Conservation (phyloP, 495 filamentous ascomycete species). For the Chlorociboria aeruginascens region DNA sequence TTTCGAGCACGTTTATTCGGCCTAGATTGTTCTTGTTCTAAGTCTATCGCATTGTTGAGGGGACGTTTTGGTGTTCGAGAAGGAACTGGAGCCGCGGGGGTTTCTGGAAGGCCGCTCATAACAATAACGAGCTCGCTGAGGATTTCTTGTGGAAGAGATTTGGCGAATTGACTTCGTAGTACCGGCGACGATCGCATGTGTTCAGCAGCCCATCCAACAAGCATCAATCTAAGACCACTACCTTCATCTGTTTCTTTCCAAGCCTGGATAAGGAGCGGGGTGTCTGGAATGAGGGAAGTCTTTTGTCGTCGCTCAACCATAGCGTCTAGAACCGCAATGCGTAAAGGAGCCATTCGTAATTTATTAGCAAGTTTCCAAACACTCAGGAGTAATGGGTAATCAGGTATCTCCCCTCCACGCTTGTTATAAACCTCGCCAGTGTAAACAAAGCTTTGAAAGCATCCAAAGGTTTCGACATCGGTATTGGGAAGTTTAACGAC, state of each 20-base stretch:
- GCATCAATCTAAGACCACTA: slow-evolving; percentile 38
- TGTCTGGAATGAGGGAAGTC: slow-evolving; percentile 37
- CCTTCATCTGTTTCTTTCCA: slow-evolving; percentile 44
- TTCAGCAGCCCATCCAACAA: slow-evolving; percentile 43
- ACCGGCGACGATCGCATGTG: slow-evolving; percentile 34
- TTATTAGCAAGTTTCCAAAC: slow-evolving; percentile 39
- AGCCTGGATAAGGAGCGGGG: slow-evolving; percentile 37
- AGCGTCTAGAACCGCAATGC: slow-evolving; percentile 35
- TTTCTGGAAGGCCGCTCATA: slow-evolving; percentile 34
- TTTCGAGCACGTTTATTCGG: slow-evolving; percentile 18
- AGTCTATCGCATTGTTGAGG: slow-evolving; percentile 7
- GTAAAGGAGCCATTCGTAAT: slow-evolving; percentile 39
- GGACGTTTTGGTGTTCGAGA: slow-evolving; percentile 20
- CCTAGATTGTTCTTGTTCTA: slow-evolving; percentile 4
- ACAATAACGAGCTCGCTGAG: slow-evolving; percentile 41
- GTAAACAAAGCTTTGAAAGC: slow-evolving; percentile 39
- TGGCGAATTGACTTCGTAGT: slow-evolving; percentile 35
- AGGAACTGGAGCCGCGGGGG: slow-evolving; percentile 13
- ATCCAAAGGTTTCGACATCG: slow-evolving; percentile 33
- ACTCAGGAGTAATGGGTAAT: slow-evolving; percentile 36
- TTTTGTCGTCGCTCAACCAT: slow-evolving; percentile 37
- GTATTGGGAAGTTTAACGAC: slow-evolving; percentile 34
- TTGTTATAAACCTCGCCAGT: slow-evolving; percentile 32
- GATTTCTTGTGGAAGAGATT: slow-evolving; percentile 40
- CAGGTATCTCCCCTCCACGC: slow-evolving; percentile 23